Percentiles rank a stretch among this genome's conserved stretches.
phyloP scores from a whole-genome alignment of 2,329 filamentous ascomycete species.

The Cytospora schulzeri region DNA sequence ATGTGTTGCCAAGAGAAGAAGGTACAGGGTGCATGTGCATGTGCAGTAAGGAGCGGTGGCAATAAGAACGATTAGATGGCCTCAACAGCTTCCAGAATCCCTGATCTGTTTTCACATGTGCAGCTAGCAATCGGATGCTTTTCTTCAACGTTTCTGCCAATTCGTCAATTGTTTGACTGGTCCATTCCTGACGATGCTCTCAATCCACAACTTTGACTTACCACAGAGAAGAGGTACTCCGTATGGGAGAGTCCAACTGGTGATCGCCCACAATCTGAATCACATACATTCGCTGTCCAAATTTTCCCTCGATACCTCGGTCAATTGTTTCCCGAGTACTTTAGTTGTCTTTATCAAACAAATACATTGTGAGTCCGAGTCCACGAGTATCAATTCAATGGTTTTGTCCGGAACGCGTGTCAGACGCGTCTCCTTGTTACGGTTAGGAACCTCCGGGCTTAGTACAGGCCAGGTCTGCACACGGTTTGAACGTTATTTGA shows the following conservation, averaged over 20 bases:
- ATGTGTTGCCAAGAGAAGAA: not conserved
- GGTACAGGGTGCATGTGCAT: no score
- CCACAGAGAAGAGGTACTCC: not conserved
- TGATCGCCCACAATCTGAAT: not conserved
- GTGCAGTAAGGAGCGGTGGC: not conserved
- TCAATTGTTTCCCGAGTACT: not conserved
- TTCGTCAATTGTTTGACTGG: not conserved
- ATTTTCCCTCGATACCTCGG: not conserved
- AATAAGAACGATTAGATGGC: not conserved
- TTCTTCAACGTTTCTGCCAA: not conserved
- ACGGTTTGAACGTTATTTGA: not conserved
- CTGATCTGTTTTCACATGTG: not conserved
- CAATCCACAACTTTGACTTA: not conserved
- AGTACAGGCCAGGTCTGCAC: not conserved
- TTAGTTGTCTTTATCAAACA: not conserved
- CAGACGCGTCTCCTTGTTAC: slow-evolving; percentile 13
- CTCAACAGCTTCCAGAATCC: not conserved
- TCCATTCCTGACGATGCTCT: not conserved
- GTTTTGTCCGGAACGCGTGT: not conserved
- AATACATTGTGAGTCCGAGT: not conserved
- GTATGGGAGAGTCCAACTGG: not conserved
- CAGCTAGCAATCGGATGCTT: not conserved
- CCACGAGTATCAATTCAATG: not conserved
- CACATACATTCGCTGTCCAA: not conserved
- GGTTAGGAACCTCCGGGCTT: slow-evolving; percentile 3